Percentiles rank a stretch among this genome's conserved stretches.
phyloP scores from a whole-genome alignment of 2,329 filamentous ascomycete genomes.

The Orbilia javanica region DNA sequence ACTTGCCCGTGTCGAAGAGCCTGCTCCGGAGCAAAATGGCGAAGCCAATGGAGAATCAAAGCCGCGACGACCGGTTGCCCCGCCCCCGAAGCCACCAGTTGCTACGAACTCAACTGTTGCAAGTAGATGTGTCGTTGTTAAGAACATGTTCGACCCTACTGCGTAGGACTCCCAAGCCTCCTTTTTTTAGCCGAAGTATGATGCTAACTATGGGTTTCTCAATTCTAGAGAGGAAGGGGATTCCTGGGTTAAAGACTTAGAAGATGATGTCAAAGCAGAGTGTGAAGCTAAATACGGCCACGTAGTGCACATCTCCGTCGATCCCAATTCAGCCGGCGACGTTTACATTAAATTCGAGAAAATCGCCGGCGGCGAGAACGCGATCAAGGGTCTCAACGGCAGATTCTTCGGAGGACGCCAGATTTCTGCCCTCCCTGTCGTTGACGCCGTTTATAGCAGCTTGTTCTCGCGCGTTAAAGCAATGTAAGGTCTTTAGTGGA shows the following conservation, averaged over 20 bases:
- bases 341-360: slow-evolving; percentile 99
- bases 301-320: slow-evolving; percentile 95
- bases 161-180: slow-evolving; percentile 74
- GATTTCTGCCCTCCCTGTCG: slow-evolving; percentile 94
- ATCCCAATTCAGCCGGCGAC: slow-evolving; percentile 92
- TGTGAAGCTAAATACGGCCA: slow-evolving; percentile 96
- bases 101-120: slow-evolving; percentile 79
- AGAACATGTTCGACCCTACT: slow-evolving; percentile 93
- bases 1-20: slow-evolving; percentile 93
- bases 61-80: slow-evolving; percentile 36
- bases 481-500: slow-evolving; percentile 69
- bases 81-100: slow-evolving; percentile 50
- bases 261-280: slow-evolving; percentile 91
- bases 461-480: slow-evolving; percentile 88
- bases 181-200: slow-evolving; percentile 64
- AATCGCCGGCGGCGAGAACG: slow-evolving; percentile 94
- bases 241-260: slow-evolving; percentile 89
- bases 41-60: slow-evolving; percentile 52
- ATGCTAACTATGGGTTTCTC: slow-evolving; percentile 19
- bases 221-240: slow-evolving; percentile 81
- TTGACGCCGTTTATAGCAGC: slow-evolving; percentile 98
- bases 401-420: slow-evolving; percentile 92
- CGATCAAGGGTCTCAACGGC: slow-evolving; percentile 96
- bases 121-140: slow-evolving; percentile 90
- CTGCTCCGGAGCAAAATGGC: slow-evolving; percentile 72